phyloP scores from a whole-genome alignment of 1,139 yeast species.

The Zhuliangozyma parablackwelliae region DNA sequence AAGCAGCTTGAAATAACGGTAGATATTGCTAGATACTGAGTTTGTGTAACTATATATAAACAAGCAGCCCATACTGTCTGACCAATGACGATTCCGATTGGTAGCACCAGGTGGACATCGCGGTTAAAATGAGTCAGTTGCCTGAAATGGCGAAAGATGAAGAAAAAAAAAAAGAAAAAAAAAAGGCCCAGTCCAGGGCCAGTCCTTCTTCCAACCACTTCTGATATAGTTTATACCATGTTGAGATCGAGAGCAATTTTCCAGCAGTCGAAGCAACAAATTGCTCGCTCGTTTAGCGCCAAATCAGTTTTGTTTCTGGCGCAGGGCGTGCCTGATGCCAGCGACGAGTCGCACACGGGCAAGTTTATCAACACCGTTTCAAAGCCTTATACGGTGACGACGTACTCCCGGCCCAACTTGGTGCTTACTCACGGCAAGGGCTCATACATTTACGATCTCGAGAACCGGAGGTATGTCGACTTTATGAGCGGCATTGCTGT shows the following conservation, averaged over 20 bases:
- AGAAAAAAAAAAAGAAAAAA: no score
- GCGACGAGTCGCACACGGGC: slow-evolving; percentile 23
- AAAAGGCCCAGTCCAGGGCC: no score
- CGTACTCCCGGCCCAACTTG: slow-evolving; percentile 75
- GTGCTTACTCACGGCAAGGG: slow-evolving; percentile 73
- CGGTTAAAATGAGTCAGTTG: background rate
- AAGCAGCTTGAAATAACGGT: slow-evolving; percentile 52
- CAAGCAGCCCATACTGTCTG: no score
- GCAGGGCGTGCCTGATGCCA: slow-evolving; percentile 11
- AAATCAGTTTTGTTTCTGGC: no score
- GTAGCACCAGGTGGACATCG: background rate
- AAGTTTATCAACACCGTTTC: slow-evolving; percentile 33
- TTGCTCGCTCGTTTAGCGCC: no score
- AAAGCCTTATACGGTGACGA: slow-evolving; percentile 66
- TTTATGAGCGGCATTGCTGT: slow-evolving; percentile 97
- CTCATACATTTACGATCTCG: slow-evolving; percentile 69
- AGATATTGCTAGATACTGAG: slow-evolving; percentile 45
- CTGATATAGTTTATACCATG: no score
- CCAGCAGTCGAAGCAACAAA: no score
- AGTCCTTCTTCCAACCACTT: no score
- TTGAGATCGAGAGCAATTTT: no score
- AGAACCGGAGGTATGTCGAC: slow-evolving; percentile 74
- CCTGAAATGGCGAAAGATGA: no score
- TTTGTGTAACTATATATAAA: background rate
- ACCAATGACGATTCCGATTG: no score